These are phyloP conservation scores for Sanghuangporus baumii DNA, from an alignment of 1,284 basidiomycete species.

Conservation along the genomic window DNA sequence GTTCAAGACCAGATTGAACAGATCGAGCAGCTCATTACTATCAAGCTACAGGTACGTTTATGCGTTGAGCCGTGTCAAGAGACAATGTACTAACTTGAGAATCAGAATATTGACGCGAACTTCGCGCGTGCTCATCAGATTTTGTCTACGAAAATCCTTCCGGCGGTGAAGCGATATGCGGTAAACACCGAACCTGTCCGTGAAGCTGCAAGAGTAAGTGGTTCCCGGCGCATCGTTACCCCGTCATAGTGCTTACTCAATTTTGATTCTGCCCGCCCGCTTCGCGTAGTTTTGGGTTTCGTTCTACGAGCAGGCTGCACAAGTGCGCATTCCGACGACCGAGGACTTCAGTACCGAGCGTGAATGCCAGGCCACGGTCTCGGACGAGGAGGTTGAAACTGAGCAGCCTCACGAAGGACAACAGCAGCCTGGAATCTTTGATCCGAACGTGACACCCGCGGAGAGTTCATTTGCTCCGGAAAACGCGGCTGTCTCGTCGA, in stretches of 20 bases:
- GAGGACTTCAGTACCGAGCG: constrained; percentile 57
- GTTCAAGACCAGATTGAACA: constrained; percentile 86
- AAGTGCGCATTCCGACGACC: constrained; percentile 72
- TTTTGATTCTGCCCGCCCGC: not conserved
- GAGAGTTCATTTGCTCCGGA: constrained; percentile 56
- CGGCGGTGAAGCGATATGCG: constrained; percentile 85
- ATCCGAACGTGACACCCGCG: constrained; percentile 32
- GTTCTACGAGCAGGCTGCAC: constrained; percentile 89
- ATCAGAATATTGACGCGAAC: constrained; percentile 88
- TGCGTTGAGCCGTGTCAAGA: not conserved
- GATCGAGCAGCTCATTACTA: constrained; percentile 92
- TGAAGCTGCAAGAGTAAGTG: constrained; percentile 77
- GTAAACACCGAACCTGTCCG: constrained; percentile 82
- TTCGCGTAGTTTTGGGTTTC: constrained; percentile 82
- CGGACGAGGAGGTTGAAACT: constrained; percentile 30
- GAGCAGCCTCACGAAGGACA: constrained; percentile 14
- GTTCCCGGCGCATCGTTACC: constrained; percentile 2
- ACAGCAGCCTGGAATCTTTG: constrained; percentile 21
- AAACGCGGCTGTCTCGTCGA: constrained; percentile 66
- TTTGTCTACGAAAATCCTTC: constrained; percentile 77
- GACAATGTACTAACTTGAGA: not conserved
- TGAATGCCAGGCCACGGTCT: constrained; percentile 27
- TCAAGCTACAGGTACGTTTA: constrained; percentile 66
- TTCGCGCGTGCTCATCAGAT: constrained; percentile 87
- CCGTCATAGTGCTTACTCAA: not conserved